Evolutionary conservation across 2,329 filamentous ascomycete species (phyloP).

Genomic region (Capronia americana): DNA sequence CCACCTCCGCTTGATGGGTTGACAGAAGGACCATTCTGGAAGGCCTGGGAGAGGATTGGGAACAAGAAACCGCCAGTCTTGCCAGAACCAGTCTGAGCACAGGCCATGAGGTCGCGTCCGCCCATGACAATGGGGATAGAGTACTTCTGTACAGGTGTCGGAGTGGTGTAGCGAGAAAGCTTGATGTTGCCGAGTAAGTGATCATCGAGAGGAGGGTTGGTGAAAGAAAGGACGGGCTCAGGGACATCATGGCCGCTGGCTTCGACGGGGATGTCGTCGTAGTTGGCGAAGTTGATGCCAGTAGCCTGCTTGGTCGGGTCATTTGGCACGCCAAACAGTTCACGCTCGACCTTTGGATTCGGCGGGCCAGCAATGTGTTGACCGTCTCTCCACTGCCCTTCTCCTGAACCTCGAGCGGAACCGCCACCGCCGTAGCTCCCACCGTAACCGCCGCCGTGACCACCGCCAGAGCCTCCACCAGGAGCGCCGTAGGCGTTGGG

Average conservation of each 20-base stretch:
- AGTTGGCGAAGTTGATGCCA: slow-evolving; percentile 99
- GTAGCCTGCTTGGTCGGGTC: slow-evolving; percentile 95
- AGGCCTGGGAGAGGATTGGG: slow-evolving; percentile 97
- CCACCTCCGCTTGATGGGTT: slow-evolving; percentile 72
- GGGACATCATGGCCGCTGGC: slow-evolving; percentile 93
- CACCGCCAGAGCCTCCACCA: slow-evolving; percentile 58
- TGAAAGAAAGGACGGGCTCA: slow-evolving; percentile 88
- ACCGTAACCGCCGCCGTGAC: slow-evolving; percentile 43
- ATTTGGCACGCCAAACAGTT: slow-evolving; percentile 89
- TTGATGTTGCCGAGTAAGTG: slow-evolving; percentile 93
- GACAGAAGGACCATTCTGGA: slow-evolving; percentile 81
- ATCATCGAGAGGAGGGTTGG: slow-evolving; percentile 92
- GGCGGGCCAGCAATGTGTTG: slow-evolving; percentile 91
- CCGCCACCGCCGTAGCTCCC: slow-evolving; percentile 57
- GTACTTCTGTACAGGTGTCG: slow-evolving; percentile 98
- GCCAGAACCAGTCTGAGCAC: slow-evolving; percentile 98
- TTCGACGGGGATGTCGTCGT: slow-evolving; percentile 98
- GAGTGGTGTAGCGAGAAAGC: slow-evolving; percentile 90
- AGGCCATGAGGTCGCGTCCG: slow-evolving; percentile 98
- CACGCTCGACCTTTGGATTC: slow-evolving; percentile 89
- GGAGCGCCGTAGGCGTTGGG: slow-evolving; percentile 67
- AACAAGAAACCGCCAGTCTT: slow-evolving; percentile 99
- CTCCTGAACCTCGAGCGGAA: slow-evolving; percentile 80
- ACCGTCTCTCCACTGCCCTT: slow-evolving; percentile 95
- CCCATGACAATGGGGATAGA: slow-evolving; percentile 99